These are phyloP conservation scores for Cladophialophora psammophila DNA, from an alignment of 2,329 filamentous ascomycete genomes.

Conservation along the genomic window DNA sequence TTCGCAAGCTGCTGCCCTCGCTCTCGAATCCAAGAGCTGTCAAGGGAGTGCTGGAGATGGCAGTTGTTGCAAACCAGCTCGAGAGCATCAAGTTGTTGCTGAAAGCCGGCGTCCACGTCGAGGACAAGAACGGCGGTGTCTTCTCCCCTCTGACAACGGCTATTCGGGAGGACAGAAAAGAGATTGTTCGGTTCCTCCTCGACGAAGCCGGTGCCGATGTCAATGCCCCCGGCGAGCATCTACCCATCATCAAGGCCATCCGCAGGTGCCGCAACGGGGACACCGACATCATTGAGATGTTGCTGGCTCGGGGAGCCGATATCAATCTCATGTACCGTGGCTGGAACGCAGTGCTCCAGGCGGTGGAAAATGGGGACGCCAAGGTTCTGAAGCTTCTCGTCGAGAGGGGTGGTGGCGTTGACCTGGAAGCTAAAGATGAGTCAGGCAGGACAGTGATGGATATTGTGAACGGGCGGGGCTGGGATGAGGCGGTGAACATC, in stretches of 20 bases:
- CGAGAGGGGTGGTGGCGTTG: constrained; percentile 32
- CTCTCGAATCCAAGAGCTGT: constrained; percentile 67
- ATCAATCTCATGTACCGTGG: constrained; percentile 72
- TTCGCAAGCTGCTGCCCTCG: constrained; percentile 65
- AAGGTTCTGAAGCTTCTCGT: constrained; percentile 60
- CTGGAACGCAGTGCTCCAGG: constrained; percentile 71
- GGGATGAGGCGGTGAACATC: constrained; percentile 64
- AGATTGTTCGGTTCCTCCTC: constrained; percentile 68
- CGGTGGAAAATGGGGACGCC: constrained; percentile 68
- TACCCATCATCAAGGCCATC: constrained; percentile 74
- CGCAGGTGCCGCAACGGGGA: constrained; percentile 64
- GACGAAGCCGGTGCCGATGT: constrained; percentile 68
- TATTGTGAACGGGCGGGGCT: constrained; percentile 65
- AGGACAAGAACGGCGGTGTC: constrained; percentile 75
- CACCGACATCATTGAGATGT: constrained; percentile 67
- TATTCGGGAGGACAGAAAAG: constrained; percentile 67
- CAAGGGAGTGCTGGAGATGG: constrained; percentile 72
- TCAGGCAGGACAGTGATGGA: constrained; percentile 63
- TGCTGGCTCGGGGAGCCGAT: constrained; percentile 70
- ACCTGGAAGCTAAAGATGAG: constrained; percentile 61
- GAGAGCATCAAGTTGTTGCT: constrained; percentile 72
- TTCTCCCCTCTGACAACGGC: constrained; percentile 74
- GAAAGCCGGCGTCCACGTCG: constrained; percentile 69
- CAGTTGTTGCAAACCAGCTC: constrained; percentile 70
- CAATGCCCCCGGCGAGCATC: constrained; percentile 73